A percentile compares a stretch with the other conserved stretches of the same genome.
phyloP scores from a whole-genome alignment of 2,329 filamentous ascomycete species.

The Ophiostoma sp. region DNA sequence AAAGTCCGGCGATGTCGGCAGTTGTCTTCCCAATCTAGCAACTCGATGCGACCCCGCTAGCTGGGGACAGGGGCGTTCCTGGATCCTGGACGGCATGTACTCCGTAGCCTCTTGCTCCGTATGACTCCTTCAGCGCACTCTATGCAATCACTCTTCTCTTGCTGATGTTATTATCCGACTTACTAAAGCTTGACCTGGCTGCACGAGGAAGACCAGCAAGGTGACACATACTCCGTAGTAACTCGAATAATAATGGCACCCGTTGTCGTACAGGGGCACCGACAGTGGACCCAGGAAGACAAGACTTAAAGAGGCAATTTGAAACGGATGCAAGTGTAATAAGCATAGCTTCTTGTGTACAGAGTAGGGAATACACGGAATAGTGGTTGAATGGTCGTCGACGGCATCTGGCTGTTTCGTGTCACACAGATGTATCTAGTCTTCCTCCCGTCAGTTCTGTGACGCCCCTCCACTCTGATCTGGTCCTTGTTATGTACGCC shows the following conservation, averaged over 20 bases:
- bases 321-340: neutral
- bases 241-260: neutral
- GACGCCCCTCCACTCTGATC: too few species aligned
- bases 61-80: neutral
- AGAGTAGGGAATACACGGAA: too few species aligned
- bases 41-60: neutral
- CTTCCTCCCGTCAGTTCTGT: too few species aligned
- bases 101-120: too few species aligned
- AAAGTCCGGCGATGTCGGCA: neutral
- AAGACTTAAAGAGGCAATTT: neutral
- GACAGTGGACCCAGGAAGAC: neutral
- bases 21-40: neutral
- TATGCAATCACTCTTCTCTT: too few species aligned
- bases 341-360: neutral
- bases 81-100: neutral
- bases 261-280: neutral
- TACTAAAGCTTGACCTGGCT: too few species aligned
- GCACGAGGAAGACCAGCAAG: neutral
- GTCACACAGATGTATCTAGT: too few species aligned
- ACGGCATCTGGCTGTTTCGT: too few species aligned
- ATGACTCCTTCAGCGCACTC: too few species aligned
- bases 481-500: too few species aligned
- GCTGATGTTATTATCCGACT: too few species aligned
- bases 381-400: too few species aligned
- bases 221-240: conserved; percentile 3